Conservation (phyloP, 257 asterid genomes). For the Phtheirospermum japonicum region DNA sequence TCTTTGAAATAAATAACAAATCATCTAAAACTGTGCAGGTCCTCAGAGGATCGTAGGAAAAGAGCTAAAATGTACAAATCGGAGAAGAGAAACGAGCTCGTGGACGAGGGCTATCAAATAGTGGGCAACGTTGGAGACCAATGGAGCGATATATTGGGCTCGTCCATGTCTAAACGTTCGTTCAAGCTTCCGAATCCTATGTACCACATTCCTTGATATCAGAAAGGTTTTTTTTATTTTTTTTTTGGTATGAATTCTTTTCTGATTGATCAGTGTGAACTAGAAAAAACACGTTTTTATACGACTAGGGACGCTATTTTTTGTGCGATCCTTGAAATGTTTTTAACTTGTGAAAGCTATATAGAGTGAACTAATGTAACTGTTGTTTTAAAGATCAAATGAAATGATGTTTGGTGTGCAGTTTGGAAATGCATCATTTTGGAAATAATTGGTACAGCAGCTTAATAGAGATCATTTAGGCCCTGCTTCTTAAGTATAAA, state of each 20-base stretch:
- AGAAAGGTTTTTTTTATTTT: too few species aligned
- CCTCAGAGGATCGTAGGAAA: conserved; percentile 51
- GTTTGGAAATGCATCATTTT: too few species aligned
- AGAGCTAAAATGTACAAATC: conserved; percentile 57
- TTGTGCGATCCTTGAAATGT: neutral
- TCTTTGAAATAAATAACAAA: neutral
- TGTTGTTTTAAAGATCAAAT: neutral
- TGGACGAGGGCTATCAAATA: conserved; percentile 56
- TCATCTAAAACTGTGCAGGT: conserved; percentile 37
- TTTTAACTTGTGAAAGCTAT: neutral
- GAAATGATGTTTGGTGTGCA: too few species aligned
- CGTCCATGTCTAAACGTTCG: conserved; percentile 47
- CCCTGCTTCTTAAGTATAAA: too few species aligned
- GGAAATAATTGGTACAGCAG: too few species aligned
- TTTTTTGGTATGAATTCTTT: too few species aligned
- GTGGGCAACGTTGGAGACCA: conserved; percentile 80
- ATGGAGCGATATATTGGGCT: conserved; percentile 79
- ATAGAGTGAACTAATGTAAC: neutral
- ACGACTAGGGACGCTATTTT: neutral
- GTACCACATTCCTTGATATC: conserved; percentile 68
- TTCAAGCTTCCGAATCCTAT: conserved; percentile 88
- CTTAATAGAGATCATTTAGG: too few species aligned
- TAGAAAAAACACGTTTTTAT: too few species aligned
- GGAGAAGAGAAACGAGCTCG: conserved; percentile 58
- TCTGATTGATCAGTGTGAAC: conserved; percentile 10